Conservation (phyloP, 2,329 filamentous ascomycete genomes). For the Aspergillus melleus region DNA sequence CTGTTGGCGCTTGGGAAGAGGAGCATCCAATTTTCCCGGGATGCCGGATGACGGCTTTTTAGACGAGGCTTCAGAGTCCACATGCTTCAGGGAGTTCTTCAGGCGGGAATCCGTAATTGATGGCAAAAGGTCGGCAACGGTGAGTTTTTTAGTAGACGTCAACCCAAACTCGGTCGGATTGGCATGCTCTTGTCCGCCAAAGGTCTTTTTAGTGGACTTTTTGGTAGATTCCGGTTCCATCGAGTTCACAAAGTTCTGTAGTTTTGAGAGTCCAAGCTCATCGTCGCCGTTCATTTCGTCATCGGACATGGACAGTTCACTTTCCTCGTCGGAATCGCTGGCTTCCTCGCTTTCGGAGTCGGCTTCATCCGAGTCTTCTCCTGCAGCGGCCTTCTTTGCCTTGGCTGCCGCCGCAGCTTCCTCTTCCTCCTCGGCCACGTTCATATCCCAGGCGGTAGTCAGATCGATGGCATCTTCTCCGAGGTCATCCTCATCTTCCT, state of each 20-base stretch:
- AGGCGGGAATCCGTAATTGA: constrained; percentile 72
- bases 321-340: constrained; percentile 44
- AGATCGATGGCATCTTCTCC: constrained; percentile 65
- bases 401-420: constrained; percentile 28
- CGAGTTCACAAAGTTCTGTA: constrained; percentile 68
- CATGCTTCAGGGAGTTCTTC: constrained; percentile 75
- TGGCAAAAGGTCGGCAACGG: constrained; percentile 71
- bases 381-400: constrained; percentile 29
- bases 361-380: constrained; percentile 37
- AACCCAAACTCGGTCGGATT: constrained; percentile 62
- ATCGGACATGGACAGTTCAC: constrained; percentile 44
- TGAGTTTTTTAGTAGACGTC: constrained; percentile 66
- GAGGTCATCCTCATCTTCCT: constrained; percentile 62
- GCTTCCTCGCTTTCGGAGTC: constrained; percentile 50
- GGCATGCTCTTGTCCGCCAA: constrained; percentile 60
- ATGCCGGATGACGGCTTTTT: constrained; percentile 54
- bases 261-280: constrained; percentile 58
- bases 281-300: constrained; percentile 40
- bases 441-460: constrained; percentile 61
- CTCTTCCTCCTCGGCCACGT: constrained; percentile 44
- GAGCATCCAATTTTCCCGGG: constrained; percentile 73
- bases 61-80: constrained; percentile 45
- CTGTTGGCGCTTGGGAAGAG: constrained; percentile 81
- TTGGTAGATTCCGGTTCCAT: constrained; percentile 51
- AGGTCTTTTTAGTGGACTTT: constrained; percentile 34